Evolutionary conservation across 2,329 filamentous ascomycete species (phyloP).

Genomic region (Penicillium sp.): DNA sequence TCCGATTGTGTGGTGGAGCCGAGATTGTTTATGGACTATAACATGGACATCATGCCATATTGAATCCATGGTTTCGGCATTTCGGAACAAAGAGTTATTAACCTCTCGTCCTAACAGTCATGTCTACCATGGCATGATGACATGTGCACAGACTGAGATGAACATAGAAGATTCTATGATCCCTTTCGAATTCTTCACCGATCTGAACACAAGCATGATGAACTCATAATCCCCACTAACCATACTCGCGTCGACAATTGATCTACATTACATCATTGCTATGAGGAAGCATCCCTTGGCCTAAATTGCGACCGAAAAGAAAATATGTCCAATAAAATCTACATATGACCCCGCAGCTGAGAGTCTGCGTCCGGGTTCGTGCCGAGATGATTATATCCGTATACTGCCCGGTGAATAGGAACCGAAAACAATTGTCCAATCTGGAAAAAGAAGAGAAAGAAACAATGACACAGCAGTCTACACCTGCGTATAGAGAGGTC

Average conservation of each 20-base stretch:
- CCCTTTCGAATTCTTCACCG: neutral
- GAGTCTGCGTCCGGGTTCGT: neutral
- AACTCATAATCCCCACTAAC: neutral
- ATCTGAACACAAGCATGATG: neutral
- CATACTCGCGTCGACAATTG: neutral
- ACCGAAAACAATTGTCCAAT: neutral
- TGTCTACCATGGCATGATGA: neutral
- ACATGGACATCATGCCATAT: neutral
- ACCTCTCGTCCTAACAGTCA: neutral
- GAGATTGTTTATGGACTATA: neutral
- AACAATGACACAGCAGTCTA: slow-evolving; percentile 15
- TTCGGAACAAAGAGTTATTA: too few relatives aligned
- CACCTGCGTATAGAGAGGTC: slow-evolving; percentile 38
- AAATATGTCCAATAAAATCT: slow-evolving; percentile 9
- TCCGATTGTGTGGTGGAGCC: slow-evolving; percentile 4
- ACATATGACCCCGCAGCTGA: neutral
- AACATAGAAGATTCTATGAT: neutral
- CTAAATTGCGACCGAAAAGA: neutral
- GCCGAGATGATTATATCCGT: neutral
- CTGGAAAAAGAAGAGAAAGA: neutral
- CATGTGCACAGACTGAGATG: slow-evolving; percentile 3
- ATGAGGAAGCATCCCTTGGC: neutral
- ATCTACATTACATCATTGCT: neutral
- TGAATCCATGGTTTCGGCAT: too few relatives aligned
- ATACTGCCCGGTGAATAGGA: neutral